Evolutionary conservation across 2,329 filamentous ascomycete species (phyloP).

Genomic region (Penicillium sp.): DNA sequence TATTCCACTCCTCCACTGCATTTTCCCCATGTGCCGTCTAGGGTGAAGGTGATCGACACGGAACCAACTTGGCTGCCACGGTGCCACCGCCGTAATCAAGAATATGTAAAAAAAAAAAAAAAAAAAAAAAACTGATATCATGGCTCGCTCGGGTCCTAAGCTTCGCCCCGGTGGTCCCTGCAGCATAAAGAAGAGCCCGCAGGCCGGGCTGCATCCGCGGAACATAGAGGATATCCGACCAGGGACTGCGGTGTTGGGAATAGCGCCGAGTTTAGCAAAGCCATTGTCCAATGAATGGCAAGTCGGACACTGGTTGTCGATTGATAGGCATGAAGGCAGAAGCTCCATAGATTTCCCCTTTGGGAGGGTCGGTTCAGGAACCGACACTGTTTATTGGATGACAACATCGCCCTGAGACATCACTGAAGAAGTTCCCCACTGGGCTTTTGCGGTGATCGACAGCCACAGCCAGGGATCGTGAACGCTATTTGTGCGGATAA

Average conservation of each 20-base stretch:
- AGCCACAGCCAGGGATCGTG: slow-evolving; percentile 10
- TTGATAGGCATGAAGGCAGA: not conserved
- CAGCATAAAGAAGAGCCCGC: not conserved
- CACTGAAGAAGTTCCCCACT: slow-evolving; percentile 13
- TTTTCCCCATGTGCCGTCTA: slow-evolving; percentile 6
- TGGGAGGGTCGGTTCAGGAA: slow-evolving; percentile 7
- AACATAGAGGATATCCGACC: not conserved
- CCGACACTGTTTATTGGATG: slow-evolving; percentile 3
- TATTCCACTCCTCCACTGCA: slow-evolving; percentile 5
- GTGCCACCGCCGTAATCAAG: slow-evolving; percentile 2
- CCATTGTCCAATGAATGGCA: slow-evolving; percentile 6
- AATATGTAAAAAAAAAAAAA: too few species aligned
- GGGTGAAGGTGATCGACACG: slow-evolving; percentile 9
- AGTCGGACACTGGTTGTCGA: not conserved
- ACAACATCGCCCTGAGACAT: slow-evolving; percentile 10
- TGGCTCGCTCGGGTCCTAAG: slow-evolving; percentile 2
- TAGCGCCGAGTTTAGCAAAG: slow-evolving; percentile 7
- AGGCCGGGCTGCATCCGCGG: not conserved
- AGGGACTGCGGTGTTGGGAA: slow-evolving; percentile 5
- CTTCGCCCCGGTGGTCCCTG: too few species aligned
- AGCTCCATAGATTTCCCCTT: not conserved
- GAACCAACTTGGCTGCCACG: not conserved
- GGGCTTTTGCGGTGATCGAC: slow-evolving; percentile 14
- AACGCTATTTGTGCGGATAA: not conserved
- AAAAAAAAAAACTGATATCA: slow-evolving; percentile 18